phyloP scores from a whole-genome alignment of 768 basidiomycete species.

The Pleurotus djamor region DNA sequence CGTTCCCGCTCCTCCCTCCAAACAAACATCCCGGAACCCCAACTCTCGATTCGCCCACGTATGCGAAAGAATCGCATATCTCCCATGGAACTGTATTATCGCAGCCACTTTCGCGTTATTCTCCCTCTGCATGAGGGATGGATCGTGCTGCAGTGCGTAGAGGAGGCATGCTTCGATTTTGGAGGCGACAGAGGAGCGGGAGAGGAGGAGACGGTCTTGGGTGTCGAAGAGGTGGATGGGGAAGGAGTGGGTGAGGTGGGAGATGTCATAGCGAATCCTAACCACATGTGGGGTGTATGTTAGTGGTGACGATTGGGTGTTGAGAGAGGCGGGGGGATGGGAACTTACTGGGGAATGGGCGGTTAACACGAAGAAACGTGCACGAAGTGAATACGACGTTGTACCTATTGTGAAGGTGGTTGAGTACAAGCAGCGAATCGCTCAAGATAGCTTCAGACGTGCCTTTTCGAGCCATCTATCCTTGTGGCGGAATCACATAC shows the following conservation, averaged over 20 bases:
- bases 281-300: too few species aligned
- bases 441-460: too few species aligned
- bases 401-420: too few species aligned
- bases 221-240: neutral
- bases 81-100: neutral
- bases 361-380: too few species aligned
- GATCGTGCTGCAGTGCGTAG: neutral
- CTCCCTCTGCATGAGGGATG: neutral
- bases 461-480: neutral
- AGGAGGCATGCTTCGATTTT: neutral
- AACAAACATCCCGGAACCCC: neutral
- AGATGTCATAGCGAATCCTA: neutral
- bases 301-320: too few species aligned
- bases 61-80: neutral
- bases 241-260: neutral
- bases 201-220: neutral
- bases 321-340: too few species aligned
- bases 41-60: neutral
- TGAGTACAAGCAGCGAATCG: too few species aligned
- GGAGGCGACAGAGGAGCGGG: neutral
- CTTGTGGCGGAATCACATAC: neutral
- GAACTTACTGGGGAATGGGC: too few species aligned
- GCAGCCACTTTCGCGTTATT: neutral
- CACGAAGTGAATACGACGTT: too few species aligned
- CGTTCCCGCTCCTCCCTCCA: too few species aligned